These are phyloP conservation scores for Incumbomyces lentus DNA, from an alignment of 2,329 filamentous ascomycete species.

Conservation along the genomic window DNA sequence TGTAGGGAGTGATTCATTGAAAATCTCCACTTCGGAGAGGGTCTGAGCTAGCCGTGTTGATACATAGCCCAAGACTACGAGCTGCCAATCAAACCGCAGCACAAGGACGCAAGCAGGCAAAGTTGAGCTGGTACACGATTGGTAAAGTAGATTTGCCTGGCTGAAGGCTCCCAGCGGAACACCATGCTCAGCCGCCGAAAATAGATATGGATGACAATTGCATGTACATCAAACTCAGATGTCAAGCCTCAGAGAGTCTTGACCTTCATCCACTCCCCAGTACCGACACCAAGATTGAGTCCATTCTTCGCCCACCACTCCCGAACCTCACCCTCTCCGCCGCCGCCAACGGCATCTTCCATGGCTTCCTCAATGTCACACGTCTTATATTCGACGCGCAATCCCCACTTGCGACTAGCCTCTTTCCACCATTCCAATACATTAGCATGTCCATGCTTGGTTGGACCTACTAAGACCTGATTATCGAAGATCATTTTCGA, in stretches of 20 bases:
- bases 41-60: too few relatives aligned
- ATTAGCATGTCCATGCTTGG: constrained; percentile 71
- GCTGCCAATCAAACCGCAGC: too few relatives aligned
- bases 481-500: constrained; percentile 72
- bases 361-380: constrained; percentile 92
- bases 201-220: too few relatives aligned
- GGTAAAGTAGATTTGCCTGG: too few relatives aligned
- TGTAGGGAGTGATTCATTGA: too few relatives aligned
- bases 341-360: constrained; percentile 66
- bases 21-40: too few relatives aligned
- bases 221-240: background rate
- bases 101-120: too few relatives aligned
- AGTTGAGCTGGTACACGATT: too few relatives aligned
- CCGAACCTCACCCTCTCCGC: constrained; percentile 60
- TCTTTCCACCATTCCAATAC: constrained; percentile 80
- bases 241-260: constrained; percentile 49
- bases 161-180: too few relatives aligned
- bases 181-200: too few relatives aligned
- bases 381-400: constrained; percentile 82
- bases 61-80: too few relatives aligned
- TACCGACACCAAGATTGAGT: constrained; percentile 67
- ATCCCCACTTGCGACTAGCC: constrained; percentile 45
- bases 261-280: constrained; percentile 81
- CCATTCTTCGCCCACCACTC: constrained; percentile 84
- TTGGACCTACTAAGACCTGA: constrained; percentile 75